Percentiles rank a stretch among this genome's conserved stretches.
Evolutionary conservation across 2,329 filamentous ascomycete genomes (phyloP).

Genomic region (Fusarium miscanthi): DNA sequence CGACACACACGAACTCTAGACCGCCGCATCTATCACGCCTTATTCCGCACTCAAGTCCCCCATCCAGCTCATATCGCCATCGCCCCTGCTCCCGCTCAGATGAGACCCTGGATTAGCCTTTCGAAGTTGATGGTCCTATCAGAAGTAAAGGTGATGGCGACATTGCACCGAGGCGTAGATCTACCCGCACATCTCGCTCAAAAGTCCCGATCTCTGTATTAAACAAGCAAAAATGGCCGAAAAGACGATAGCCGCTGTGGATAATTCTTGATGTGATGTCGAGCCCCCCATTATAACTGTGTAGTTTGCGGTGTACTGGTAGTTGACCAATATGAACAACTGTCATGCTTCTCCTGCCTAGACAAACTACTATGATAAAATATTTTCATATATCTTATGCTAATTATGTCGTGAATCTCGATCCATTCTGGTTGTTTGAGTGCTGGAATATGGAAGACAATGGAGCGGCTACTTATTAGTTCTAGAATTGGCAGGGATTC

Average conservation of each 20-base stretch:
- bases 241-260: background rate
- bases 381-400: background rate
- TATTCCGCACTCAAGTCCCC: slow-evolving; percentile 2
- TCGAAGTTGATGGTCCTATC: slow-evolving; percentile 20
- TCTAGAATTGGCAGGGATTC: slow-evolving; percentile 26
- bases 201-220: slow-evolving; percentile 4
- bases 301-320: background rate
- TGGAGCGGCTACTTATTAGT: background rate
- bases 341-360: background rate
- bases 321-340: background rate
- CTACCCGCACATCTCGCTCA: slow-evolving; percentile 12
- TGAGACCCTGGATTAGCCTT: slow-evolving; percentile 14
- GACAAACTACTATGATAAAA: background rate
- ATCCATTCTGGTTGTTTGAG: background rate
- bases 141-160: slow-evolving; percentile 13
- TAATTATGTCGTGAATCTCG: background rate
- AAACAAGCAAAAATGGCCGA: slow-evolving; percentile 10
- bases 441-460: background rate
- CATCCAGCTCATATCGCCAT: slow-evolving; percentile 29
- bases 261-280: background rate
- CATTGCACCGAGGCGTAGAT: slow-evolving; percentile 29
- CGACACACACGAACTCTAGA: background rate
- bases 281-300: background rate
- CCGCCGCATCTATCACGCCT: slow-evolving; percentile 12
- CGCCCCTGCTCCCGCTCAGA: slow-evolving; percentile 24